Percentiles rank a stretch among this genome's conserved stretches.
phyloP scores from a whole-genome alignment of 2,329 filamentous ascomycete species.

The Knoxdaviesia capensis region DNA sequence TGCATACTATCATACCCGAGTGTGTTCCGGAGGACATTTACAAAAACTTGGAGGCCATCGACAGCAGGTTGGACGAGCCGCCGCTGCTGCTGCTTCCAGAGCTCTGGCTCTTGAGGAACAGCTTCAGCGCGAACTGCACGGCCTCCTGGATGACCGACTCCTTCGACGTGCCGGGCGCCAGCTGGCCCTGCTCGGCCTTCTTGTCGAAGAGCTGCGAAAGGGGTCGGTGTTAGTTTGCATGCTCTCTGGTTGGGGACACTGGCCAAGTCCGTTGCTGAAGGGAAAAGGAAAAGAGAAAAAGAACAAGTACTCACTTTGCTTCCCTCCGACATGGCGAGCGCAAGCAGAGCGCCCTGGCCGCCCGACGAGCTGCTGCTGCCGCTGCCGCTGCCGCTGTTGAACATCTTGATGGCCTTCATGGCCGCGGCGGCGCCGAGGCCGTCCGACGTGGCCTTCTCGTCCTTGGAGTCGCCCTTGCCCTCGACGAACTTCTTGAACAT shows the following conservation, averaged over 20 bases:
- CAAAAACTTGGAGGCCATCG: conserved; percentile 27
- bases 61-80: conserved; percentile 26
- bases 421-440: conserved; percentile 54
- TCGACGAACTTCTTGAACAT: conserved; percentile 62
- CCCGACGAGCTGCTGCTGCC: conserved; percentile 1
- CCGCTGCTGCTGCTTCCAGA: conserved; percentile 11
- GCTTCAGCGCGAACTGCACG: conserved; percentile 72
- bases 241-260: neutral
- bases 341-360: conserved; percentile 57
- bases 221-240: conserved; percentile 1
- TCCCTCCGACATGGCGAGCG: conserved; percentile 73
- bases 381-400: conserved; percentile 35
- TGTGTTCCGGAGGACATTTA: conserved; percentile 2
- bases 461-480: conserved; percentile 22
- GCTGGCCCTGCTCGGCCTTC: conserved; percentile 31
- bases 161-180: conserved; percentile 46
- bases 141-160: conserved; percentile 61
- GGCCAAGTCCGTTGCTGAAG: too few relatives aligned
- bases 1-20: too few relatives aligned
- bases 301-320: conserved; percentile 37
- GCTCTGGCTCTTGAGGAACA: conserved; percentile 61
- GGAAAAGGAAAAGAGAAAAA: neutral
- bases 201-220: conserved; percentile 33
- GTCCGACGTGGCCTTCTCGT: conserved; percentile 24
- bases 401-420: conserved; percentile 66